Evolutionary conservation across 805 yeast genomes (phyloP), one percentile per base, ranked within the genome.

Genomic region (Saccharomycopsis selenospora): DNA sequence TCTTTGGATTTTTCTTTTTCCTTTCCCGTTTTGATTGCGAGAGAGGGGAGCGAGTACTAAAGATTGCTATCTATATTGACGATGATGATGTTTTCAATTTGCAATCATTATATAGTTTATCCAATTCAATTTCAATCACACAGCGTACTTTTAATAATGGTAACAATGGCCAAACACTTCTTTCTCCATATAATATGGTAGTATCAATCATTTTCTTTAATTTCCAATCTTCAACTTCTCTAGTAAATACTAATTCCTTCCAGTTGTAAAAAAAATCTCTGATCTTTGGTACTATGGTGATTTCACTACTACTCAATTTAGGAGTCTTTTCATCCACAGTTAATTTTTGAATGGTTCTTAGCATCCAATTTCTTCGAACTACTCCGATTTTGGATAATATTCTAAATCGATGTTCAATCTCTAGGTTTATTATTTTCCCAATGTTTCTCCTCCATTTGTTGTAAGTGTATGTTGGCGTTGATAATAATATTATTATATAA

Each of bases 281-380:
- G 44, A 89, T 67, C 59, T 83, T 91, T 0, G 98, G 98, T 3
- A 91, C 96, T 36, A 93, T 83, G 0, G 95, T 86, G 14, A 91
- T 80, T 59, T 91, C 96, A 49, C 87, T 77, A 5, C 74, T 65
- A 42, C 89, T 79, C 26, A 84, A 76, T 52, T 80, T 74, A 1
- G 95, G 90, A 1, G 90, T 82, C 57, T 82, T 82, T 60, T 91
- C 98, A 64, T 91, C 97, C 45, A 89, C 81, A 28, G 91, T 82
- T 45, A 89, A 65, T 95, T 73, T 57, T 83, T 85, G 48, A 88
- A 65, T 51, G 80, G 69, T 27, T 26, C 40, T 41, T 10, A 52
- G 33, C 17, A 52, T 17, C 25, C 42, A 24, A 27, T 24, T 26
- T 40, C 79, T 80, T 6, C 87, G 79, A 36, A 91, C 64, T 11